Percentiles rank a stretch among this genome's conserved stretches.
phyloP scores from a whole-genome alignment of 2,329 filamentous ascomycete species.

The Calcarisporium arbuscula region DNA sequence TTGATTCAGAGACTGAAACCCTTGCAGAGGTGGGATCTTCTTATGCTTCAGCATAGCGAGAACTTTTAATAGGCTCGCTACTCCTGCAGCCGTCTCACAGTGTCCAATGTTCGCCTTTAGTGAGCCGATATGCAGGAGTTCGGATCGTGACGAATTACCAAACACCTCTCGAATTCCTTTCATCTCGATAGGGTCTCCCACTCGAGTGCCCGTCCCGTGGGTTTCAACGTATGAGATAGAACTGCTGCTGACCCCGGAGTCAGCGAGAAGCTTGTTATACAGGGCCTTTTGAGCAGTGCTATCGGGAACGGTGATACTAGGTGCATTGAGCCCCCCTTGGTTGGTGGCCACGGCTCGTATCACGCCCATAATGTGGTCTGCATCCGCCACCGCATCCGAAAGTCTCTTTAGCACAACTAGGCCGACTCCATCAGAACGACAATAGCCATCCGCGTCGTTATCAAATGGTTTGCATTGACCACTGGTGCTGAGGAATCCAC shows the following conservation, averaged over 20 bases:
- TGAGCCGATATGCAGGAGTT: conserved; percentile 17
- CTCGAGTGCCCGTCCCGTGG: conserved; percentile 42
- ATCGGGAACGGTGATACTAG: conserved; percentile 21
- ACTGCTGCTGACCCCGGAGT: conserved; percentile 11
- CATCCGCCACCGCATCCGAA: conserved; percentile 41
- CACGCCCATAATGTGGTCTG: conserved; percentile 40
- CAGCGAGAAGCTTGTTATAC: conserved; percentile 19
- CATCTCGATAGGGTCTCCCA: conserved; percentile 39
- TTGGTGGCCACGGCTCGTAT: conserved; percentile 29
- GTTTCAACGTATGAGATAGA: conserved; percentile 30
- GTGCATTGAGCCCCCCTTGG: conserved; percentile 23
- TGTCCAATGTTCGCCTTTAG: conserved; percentile 26
- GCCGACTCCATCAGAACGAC: conserved; percentile 40
- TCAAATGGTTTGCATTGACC: conserved; percentile 23
- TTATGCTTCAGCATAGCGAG: conserved; percentile 23
- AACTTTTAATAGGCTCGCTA: conserved; percentile 23
- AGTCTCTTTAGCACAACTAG: conserved; percentile 41
- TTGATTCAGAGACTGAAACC: conserved; percentile 20
- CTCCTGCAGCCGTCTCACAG: conserved; percentile 20
- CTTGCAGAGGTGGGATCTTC: conserved; percentile 17
- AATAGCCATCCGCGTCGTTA: conserved; percentile 38
- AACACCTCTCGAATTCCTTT: conserved; percentile 13
- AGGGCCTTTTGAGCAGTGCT: conserved; percentile 19
- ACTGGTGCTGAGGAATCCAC: conserved; percentile 18
- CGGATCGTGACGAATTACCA: conserved; percentile 1